A percentile compares a stretch with the other conserved stretches of the same genome.
Evolutionary conservation across 2,329 filamentous ascomycete species (phyloP).

Genomic region (Conoideocrella luteorostrata): DNA sequence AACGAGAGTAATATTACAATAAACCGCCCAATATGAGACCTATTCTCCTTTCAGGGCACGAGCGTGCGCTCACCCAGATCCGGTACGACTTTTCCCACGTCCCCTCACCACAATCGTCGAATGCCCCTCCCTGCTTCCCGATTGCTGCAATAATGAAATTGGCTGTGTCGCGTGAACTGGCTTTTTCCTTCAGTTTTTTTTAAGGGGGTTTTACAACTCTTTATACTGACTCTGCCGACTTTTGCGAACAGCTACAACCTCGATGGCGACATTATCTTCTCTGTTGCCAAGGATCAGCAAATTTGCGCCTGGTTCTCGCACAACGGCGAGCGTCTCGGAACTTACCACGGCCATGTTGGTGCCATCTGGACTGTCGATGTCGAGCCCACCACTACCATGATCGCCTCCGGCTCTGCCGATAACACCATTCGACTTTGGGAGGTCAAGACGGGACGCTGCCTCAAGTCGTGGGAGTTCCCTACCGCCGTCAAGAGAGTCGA

Average conservation of each 20-base stretch:
- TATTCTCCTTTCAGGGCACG: conserved; percentile 92
- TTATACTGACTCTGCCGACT: conserved; percentile 3
- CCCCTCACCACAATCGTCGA: neutral
- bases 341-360: conserved; percentile 94
- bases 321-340: conserved; percentile 95
- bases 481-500: conserved; percentile 97
- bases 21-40: conserved; percentile 73
- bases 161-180: no score
- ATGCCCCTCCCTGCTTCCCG: neutral
- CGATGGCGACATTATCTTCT: conserved; percentile 96
- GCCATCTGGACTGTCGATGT: conserved; percentile 98
- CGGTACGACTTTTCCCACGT: conserved; percentile 47
- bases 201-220: no score
- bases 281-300: conserved; percentile 90
- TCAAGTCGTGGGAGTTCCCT: conserved; percentile 97
- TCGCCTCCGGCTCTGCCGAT: conserved; percentile 93
- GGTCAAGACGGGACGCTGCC: conserved; percentile 80
- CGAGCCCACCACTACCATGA: conserved; percentile 82
- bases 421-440: conserved; percentile 98
- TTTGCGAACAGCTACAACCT: conserved; percentile 63
- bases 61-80: conserved; percentile 92
- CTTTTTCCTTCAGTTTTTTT: no score
- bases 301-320: conserved; percentile 96
- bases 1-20: conserved; percentile 9
- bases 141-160: neutral